These are phyloP conservation scores for Hexamita inflata DNA, from an alignment of 208 protist genomes.

Conservation along the genomic window DNA sequence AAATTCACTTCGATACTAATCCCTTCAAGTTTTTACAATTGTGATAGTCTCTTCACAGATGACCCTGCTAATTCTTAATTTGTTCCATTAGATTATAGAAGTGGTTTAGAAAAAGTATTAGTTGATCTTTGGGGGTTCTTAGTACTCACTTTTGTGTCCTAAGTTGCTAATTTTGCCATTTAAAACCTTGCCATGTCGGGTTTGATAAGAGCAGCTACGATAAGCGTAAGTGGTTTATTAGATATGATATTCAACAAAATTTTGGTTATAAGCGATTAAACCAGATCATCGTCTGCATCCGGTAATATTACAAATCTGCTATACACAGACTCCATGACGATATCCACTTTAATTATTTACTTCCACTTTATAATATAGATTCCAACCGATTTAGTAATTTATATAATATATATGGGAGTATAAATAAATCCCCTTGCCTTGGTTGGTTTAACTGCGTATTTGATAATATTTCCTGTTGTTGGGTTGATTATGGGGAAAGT, in stretches of 20 bases:
- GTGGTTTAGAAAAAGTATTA: no score
- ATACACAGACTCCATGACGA: conserved; percentile 29
- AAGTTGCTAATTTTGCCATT: neutral
- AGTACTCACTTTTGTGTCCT: neutral
- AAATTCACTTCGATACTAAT: no score
- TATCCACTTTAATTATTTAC: conserved; percentile 34
- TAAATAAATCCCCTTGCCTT: conserved; percentile 41
- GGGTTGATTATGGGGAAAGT: neutral
- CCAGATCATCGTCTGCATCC: neutral
- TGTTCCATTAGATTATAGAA: no score
- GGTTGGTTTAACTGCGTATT: conserved; percentile 46
- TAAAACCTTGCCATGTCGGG: neutral
- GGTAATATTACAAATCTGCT: conserved; percentile 57
- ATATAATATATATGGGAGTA: conserved; percentile 44
- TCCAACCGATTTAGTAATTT: conserved; percentile 46
- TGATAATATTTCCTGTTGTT: conserved; percentile 47
- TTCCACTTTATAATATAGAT: conserved; percentile 36
- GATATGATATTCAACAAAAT: neutral
- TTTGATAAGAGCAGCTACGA: neutral
- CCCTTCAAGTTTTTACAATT: no score
- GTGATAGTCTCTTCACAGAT: no score
- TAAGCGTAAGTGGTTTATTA: neutral
- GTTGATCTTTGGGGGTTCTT: neutral
- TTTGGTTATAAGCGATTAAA: neutral
- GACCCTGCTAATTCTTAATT: no score